These are phyloP conservation scores for Dinochytrium kinnereticum DNA, from an alignment of 371 early-diverging fungal genomes.

Conservation along the genomic window DNA sequence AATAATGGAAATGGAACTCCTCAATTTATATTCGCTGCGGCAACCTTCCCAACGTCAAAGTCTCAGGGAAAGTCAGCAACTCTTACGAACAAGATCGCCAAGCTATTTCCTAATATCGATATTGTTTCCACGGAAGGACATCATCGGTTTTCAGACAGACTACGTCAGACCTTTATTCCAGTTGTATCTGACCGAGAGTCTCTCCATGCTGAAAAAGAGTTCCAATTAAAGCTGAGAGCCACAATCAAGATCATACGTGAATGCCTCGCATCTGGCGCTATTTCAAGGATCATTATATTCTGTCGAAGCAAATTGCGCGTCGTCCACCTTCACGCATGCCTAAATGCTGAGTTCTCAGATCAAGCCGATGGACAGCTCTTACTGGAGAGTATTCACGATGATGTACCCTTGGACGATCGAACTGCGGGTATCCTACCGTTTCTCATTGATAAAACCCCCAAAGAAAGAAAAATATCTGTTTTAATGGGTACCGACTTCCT, in stretches of 20 bases:
- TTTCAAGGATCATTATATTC: not conserved
- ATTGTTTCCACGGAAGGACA: not conserved
- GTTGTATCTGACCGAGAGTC: not conserved
- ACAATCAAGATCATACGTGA: not conserved
- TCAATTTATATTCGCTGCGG: conserved; percentile 28
- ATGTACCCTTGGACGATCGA: not conserved
- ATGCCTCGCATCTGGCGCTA: not conserved
- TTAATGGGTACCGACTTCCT: conserved; percentile 87
- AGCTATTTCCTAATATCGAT: conserved; percentile 6
- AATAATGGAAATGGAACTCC: not conserved
- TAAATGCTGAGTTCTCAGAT: not conserved
- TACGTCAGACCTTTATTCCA: not conserved
- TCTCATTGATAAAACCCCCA: not conserved
- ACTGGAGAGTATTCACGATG: not conserved
- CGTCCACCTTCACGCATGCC: not conserved
- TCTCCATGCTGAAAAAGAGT: not conserved
- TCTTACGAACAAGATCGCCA: not conserved
- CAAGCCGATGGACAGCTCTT: too few relatives aligned
- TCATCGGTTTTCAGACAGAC: not conserved
- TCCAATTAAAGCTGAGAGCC: not conserved
- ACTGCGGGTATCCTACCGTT: not conserved
- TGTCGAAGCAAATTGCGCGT: not conserved
- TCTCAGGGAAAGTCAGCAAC: not conserved
- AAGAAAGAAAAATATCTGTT: not conserved
- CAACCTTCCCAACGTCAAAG: conserved; percentile 18